These are phyloP conservation scores for Extremus antarcticus DNA, from an alignment of 495 filamentous ascomycete genomes.

Conservation along the genomic window DNA sequence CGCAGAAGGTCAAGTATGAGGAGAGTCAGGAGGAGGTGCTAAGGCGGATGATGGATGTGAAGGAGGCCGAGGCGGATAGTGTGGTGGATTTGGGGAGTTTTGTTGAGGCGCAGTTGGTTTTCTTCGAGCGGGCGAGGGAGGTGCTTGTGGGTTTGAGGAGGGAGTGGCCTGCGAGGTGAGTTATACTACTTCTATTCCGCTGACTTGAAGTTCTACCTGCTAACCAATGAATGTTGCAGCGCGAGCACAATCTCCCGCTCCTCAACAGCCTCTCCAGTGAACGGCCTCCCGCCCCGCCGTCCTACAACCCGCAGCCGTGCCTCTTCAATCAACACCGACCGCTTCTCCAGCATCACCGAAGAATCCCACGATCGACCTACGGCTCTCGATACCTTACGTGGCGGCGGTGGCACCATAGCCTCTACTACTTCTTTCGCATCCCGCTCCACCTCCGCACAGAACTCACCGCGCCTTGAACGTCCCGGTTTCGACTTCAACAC, in stretches of 20 bases:
- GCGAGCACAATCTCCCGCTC: conserved; percentile 2
- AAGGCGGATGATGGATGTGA: conserved; percentile 92
- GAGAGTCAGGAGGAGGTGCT: conserved; percentile 89
- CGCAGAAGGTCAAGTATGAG: conserved; percentile 91
- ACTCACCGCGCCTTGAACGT: conserved; percentile 27
- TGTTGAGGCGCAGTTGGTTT: conserved; percentile 81
- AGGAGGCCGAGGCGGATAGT: conserved; percentile 78
- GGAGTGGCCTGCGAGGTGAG: conserved; percentile 59
- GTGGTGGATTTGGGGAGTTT: conserved; percentile 71
- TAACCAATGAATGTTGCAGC: conserved; percentile 6
- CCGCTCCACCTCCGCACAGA: conserved; percentile 26
- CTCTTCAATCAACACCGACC: conserved; percentile 45
- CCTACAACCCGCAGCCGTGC: conserved; percentile 49
- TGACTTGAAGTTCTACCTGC: not conserved
- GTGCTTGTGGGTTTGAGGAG: conserved; percentile 54
- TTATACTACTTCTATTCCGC: not conserved
- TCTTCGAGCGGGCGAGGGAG: conserved; percentile 82
- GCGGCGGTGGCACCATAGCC: not conserved
- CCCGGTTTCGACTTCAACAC: conserved; percentile 27
- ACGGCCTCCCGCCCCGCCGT: conserved; percentile 31
- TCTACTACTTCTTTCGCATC: conserved; percentile 6
- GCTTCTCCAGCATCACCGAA: conserved; percentile 48
- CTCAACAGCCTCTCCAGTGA: conserved; percentile 10
- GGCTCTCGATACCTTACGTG: conserved; percentile 39
- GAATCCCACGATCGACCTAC: conserved; percentile 42